Percentiles rank a stretch among this genome's conserved stretches.
These are phyloP conservation scores for Pseudonectria foliicola DNA, from an alignment of 2,329 filamentous ascomycete genomes.

Conservation along the genomic window DNA sequence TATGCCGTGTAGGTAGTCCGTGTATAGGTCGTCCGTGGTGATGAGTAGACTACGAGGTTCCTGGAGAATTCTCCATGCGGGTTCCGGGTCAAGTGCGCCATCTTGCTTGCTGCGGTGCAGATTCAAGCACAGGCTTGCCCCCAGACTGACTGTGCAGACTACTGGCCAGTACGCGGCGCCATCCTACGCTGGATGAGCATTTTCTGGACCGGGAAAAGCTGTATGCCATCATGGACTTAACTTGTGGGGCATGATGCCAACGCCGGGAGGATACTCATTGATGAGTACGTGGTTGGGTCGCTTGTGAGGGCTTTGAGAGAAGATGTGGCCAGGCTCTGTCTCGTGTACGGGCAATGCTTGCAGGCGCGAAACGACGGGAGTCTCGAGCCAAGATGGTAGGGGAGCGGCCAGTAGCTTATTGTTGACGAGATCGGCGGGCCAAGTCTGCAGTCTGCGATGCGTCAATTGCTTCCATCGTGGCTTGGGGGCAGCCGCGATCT, in stretches of 20 bases:
- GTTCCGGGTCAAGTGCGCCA: slow-evolving; percentile 46
- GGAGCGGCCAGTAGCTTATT: slow-evolving; percentile 68
- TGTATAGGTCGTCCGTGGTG: slow-evolving; percentile 63
- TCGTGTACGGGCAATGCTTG: slow-evolving; percentile 39
- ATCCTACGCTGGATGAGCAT: slow-evolving; percentile 47
- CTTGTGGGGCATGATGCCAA: slow-evolving; percentile 97
- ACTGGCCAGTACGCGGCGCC: slow-evolving; percentile 79
- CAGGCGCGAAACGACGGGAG: slow-evolving; percentile 60
- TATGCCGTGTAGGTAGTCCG: slow-evolving; percentile 68
- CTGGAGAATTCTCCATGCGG: slow-evolving; percentile 60
- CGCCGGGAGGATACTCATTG: slow-evolving; percentile 81
- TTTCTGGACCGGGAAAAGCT: slow-evolving; percentile 2
- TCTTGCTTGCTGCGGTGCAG: slow-evolving; percentile 59
- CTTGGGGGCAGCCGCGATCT: slow-evolving; percentile 58
- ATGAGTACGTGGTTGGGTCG: slow-evolving; percentile 85
- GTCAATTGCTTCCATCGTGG: slow-evolving; percentile 80
- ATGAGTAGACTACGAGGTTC: slow-evolving; percentile 76
- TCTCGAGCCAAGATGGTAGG: slow-evolving; percentile 67
- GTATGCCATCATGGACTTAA: slow-evolving; percentile 26
- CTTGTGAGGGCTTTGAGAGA: slow-evolving; percentile 60
- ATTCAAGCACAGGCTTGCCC: slow-evolving; percentile 69
- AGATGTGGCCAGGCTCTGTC: slow-evolving; percentile 34
- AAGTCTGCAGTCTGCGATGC: slow-evolving; percentile 85
- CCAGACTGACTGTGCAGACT: slow-evolving; percentile 86
- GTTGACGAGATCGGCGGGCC: slow-evolving; percentile 75